Conservation (phyloP, 164 flowering plant species). For the Cinnamomum chago region DNA sequence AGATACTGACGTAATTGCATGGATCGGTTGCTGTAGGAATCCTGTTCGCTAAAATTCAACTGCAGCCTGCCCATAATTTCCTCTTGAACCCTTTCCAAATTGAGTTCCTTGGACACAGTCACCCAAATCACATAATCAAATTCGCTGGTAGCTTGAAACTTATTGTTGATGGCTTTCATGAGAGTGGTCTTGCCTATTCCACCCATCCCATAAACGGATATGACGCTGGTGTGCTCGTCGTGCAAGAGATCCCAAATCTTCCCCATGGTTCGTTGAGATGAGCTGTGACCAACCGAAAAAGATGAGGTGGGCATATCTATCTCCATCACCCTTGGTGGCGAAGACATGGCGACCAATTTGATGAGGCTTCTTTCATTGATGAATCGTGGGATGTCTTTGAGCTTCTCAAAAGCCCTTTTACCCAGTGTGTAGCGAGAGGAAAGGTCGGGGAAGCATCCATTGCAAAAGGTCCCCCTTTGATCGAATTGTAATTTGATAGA, state of each 20-base stretch:
- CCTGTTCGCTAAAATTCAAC: neutral
- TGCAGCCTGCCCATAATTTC: neutral
- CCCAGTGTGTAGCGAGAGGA: slow-evolving; percentile 18
- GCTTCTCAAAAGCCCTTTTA: slow-evolving; percentile 2
- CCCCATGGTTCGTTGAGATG: neutral
- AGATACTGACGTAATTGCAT: neutral
- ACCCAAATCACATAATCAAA: slow-evolving; percentile 7
- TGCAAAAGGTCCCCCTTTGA: neutral
- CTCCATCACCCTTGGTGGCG: neutral
- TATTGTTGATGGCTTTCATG: neutral
- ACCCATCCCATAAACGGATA: neutral
- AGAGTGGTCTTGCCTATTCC: slow-evolving; percentile 2
- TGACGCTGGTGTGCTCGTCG: neutral
- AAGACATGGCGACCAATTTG: slow-evolving; percentile 6
- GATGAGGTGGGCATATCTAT: neutral
- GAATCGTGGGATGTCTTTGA: neutral
- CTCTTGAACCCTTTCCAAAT: neutral
- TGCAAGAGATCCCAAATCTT: neutral
- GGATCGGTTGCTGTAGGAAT: neutral
- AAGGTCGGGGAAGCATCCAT: slow-evolving; percentile 11
- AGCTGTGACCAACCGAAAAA: neutral
- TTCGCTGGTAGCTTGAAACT: neutral
- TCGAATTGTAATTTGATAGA: neutral
- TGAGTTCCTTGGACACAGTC: neutral
- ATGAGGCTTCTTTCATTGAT: slow-evolving; percentile 2